These are phyloP conservation scores for Colletotrichum trifolii DNA, from an alignment of 2,329 filamentous ascomycete genomes.

Conservation along the genomic window DNA sequence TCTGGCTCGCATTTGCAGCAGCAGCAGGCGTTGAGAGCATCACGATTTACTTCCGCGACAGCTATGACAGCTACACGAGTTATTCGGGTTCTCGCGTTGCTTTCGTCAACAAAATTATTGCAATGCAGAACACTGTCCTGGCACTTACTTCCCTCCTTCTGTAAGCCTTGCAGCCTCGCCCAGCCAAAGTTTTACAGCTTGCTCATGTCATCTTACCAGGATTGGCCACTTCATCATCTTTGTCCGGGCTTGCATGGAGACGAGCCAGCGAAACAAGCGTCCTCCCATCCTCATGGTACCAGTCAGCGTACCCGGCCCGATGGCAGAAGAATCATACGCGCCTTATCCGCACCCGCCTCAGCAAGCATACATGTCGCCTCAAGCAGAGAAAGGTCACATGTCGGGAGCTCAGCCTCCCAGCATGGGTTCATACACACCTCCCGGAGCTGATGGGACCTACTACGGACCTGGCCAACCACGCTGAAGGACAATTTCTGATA, in stretches of 20 bases:
- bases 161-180: slow-evolving; percentile 9
- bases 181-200: background rate
- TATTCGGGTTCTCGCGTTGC: too few relatives aligned
- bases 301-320: slow-evolving; percentile 5
- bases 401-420: background rate
- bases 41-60: slow-evolving; percentile 20
- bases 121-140: slow-evolving; percentile 36
- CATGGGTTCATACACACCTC: background rate
- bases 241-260: slow-evolving; percentile 53
- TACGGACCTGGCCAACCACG: slow-evolving; percentile 7
- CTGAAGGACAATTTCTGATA: background rate
- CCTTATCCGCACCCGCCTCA: slow-evolving; percentile 10
- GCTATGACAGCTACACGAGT: background rate
- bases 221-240: slow-evolving; percentile 53
- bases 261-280: slow-evolving; percentile 43
- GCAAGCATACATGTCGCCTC: background rate
- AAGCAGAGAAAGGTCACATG: slow-evolving; percentile 4
- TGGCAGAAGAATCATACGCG: slow-evolving; percentile 13
- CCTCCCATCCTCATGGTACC: slow-evolving; percentile 29
- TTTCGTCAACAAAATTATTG: background rate
- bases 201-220: slow-evolving; percentile 1
- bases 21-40: slow-evolving; percentile 41
- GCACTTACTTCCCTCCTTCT: slow-evolving; percentile 37
- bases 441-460: slow-evolving; percentile 14
- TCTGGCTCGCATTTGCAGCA: slow-evolving; percentile 50